Base-by-base conservation (phyloP, 164 flowering plant species). In the Chimonanthus salicifolius region DNA sequence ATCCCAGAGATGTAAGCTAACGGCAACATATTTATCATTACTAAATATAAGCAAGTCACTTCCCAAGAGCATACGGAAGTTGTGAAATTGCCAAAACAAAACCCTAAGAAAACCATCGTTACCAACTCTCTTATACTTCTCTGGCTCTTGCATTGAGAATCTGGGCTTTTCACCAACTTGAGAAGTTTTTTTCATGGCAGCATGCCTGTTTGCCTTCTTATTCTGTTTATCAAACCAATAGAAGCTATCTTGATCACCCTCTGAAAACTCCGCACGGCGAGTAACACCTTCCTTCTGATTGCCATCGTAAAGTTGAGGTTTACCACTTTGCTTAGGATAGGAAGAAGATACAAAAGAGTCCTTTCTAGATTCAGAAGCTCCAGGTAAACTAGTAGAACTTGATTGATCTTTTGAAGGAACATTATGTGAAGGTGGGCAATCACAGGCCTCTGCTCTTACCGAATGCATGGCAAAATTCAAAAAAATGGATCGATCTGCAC, bases 1-100 rank as follows among this genome's bases (percentile, higher is more conserved):
- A 82, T 95, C 99, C 97, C 97, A 93, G 71, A 95, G 78, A 80
- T 93, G 99, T 88, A 95, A 87, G 84, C 98, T 95, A 81, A 95
- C 99, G 68, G 97, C 88, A 73, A 83, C 90, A 84, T 90, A 92
- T 77, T 88, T 95, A 74, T 93, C 99, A 81, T 93, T 93, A 78
- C 99, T 95, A 80, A 95, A 91, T 64, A 95, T 78, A 67, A 93
- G 96, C 78, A 95, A 82, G 81, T 95, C 99, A 83, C 98, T 95
- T 4, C 99, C 99, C 72, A 93, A 80, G 49, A 95, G 92, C 98
- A 95, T 90, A 18, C 98, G 92, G 80, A 92, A 95, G 75, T 95
- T 91, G 84, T 92, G 93, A 77, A 95, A 95, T 79, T 93, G 93
- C 99, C 99, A 95, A 80, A 90, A 89, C 68, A 91, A 67, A 72